Evolutionary conservation across 2,329 filamentous ascomycete species (phyloP).

Genomic region (Herpotrichia juniperi): DNA sequence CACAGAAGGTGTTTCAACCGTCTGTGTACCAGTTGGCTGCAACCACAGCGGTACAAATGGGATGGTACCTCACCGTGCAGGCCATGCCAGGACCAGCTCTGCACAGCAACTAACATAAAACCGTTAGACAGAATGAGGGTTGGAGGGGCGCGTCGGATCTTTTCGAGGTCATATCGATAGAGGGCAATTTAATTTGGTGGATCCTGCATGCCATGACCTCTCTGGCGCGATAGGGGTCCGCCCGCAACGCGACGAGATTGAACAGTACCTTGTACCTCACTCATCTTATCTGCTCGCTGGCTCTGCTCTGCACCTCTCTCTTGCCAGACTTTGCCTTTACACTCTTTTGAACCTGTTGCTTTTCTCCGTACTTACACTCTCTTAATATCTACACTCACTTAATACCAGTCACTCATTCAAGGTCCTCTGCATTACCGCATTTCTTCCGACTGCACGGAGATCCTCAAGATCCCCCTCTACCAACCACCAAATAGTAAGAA

Average conservation of each 20-base stretch:
- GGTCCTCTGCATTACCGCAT: slow-evolving; percentile 5
- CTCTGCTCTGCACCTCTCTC: slow-evolving; percentile 13
- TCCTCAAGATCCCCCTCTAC: slow-evolving; percentile 11
- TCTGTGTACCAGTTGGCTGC: slow-evolving; percentile 13
- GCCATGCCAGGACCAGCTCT: slow-evolving; percentile 8
- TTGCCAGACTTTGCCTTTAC: slow-evolving; percentile 18
- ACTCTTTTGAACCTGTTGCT: slow-evolving; percentile 24
- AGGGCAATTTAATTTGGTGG: slow-evolving; percentile 34
- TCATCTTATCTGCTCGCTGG: slow-evolving; percentile 1
- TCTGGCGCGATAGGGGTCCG: slow-evolving; percentile 26
- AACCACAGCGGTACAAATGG: neutral
- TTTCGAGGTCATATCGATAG: slow-evolving; percentile 43
- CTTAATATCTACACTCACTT: slow-evolving; percentile 29
- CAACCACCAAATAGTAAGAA: slow-evolving; percentile 27
- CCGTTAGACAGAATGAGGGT: slow-evolving; percentile 28
- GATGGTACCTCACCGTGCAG: slow-evolving; percentile 2
- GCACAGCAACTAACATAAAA: slow-evolving; percentile 32
- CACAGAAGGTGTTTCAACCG: slow-evolving; percentile 18
- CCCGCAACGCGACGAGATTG: slow-evolving; percentile 23
- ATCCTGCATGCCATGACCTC: slow-evolving; percentile 37
- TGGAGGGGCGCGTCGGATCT: slow-evolving; percentile 26
- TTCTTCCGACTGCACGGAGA: slow-evolving; percentile 9
- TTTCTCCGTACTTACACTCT: slow-evolving; percentile 5
- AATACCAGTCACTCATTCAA: slow-evolving; percentile 18
- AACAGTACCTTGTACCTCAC: slow-evolving; percentile 35